phyloP scores from a whole-genome alignment of 176 grass and related monocot genomes.

The Oryza nivara region DNA sequence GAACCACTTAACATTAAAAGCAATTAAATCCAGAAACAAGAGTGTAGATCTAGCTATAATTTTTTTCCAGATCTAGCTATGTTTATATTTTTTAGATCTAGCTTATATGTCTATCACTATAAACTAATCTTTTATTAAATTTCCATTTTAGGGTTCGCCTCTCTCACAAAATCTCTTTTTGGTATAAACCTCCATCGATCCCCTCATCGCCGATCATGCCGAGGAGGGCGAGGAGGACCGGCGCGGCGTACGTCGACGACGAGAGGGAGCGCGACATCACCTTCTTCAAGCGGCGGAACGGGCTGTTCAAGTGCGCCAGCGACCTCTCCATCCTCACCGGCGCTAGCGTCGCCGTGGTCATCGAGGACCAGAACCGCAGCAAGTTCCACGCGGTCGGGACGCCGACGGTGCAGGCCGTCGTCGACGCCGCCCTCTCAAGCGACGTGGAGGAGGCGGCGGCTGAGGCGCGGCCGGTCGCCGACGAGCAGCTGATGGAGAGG shows the following conservation, averaged over 20 bases:
- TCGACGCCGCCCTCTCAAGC: neutral
- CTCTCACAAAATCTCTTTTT: neutral
- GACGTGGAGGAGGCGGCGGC: neutral
- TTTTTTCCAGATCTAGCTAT: too few relatives aligned
- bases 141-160: neutral
- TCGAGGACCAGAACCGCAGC: neutral
- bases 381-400: neutral
- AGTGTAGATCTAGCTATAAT: neutral
- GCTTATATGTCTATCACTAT: too few relatives aligned
- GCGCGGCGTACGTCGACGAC: neutral
- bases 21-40: neutral
- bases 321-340: neutral
- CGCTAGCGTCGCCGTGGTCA: neutral
- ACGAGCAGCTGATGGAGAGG: neutral
- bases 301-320: neutral
- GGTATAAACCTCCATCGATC: neutral
- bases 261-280: neutral
- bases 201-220: neutral
- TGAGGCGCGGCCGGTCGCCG: neutral
- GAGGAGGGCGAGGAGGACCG: neutral
- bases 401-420: neutral
- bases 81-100: too few relatives aligned
- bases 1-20: neutral
- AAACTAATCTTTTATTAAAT: neutral
- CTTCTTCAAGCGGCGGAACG: neutral